Evolutionary conservation across 2,329 filamentous ascomycete species (phyloP).

Genomic region (Rhynchosporium graminicola): DNA sequence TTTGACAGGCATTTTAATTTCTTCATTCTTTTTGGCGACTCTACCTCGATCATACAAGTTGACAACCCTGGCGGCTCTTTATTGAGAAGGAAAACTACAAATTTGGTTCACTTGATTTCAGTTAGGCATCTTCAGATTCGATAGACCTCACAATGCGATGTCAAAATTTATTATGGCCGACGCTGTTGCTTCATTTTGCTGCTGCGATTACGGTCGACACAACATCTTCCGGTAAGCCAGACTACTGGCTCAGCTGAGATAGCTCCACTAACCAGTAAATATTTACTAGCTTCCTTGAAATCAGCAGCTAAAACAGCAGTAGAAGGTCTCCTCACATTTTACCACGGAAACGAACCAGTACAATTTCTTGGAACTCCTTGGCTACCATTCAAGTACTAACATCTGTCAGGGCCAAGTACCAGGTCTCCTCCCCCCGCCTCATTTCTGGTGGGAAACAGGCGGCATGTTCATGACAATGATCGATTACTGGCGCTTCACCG

Average conservation of each 20-base stretch:
- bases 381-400: conserved; percentile 13
- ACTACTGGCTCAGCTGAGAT: not conserved
- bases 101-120: conserved; percentile 1
- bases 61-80: conserved; percentile 16
- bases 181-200: conserved; percentile 25
- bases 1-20: conserved; percentile 35
- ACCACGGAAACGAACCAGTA: conserved; percentile 52
- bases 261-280: not conserved
- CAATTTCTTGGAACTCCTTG: conserved; percentile 7
- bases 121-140: conserved; percentile 10
- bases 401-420: conserved; percentile 46
- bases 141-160: conserved; percentile 30
- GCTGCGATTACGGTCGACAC: conserved; percentile 34
- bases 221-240: conserved; percentile 32
- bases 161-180: conserved; percentile 30
- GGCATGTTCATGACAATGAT: conserved; percentile 70
- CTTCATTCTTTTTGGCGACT: conserved; percentile 17
- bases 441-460: conserved; percentile 69
- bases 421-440: conserved; percentile 52
- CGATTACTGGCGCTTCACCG: conserved; percentile 82
- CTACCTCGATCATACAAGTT: conserved; percentile 6
- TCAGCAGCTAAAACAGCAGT: conserved; percentile 43
- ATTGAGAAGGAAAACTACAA: conserved; percentile 2
- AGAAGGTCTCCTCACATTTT: conserved; percentile 52
- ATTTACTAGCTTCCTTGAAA: conserved; percentile 38